phyloP scores from a whole-genome alignment of 1,284 basidiomycete species.

The Ceratobasidium sp. region DNA sequence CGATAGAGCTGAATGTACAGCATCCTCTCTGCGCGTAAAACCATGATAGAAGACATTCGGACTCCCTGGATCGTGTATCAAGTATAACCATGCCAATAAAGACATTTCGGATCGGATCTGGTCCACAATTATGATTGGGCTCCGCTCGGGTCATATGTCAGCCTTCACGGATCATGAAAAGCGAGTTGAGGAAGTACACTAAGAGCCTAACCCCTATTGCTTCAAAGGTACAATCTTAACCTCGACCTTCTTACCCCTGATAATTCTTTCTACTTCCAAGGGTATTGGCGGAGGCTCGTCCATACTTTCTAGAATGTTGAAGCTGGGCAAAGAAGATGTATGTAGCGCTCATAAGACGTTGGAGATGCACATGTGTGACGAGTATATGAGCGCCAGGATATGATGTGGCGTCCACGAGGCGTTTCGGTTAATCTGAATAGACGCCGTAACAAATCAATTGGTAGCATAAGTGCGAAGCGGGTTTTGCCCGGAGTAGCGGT shows the following conservation, averaged over 20 bases:
- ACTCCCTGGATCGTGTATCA: too few relatives aligned
- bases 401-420: slow-evolving; percentile 2
- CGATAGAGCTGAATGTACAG: too few relatives aligned
- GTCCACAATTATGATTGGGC: too few relatives aligned
- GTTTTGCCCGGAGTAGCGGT: slow-evolving; percentile 79
- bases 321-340: slow-evolving; percentile 94
- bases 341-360: slow-evolving; percentile 86
- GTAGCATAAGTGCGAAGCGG: not conserved
- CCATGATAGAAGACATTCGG: too few relatives aligned
- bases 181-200: too few relatives aligned
- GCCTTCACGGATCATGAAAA: too few relatives aligned
- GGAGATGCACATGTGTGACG: slow-evolving; percentile 65
- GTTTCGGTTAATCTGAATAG: not conserved
- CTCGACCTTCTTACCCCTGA: not conserved
- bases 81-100: too few relatives aligned
- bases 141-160: too few relatives aligned
- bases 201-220: not conserved
- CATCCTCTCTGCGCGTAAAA: too few relatives aligned
- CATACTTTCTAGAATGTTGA: slow-evolving; percentile 68
- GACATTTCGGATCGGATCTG: too few relatives aligned
- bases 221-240: not conserved
- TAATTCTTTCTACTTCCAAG: not conserved
- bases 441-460: not conserved
- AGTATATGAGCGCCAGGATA: not conserved
- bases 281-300: slow-evolving; percentile 52